Base-by-base conservation (phyloP, 345 rosid species). In the Punica granatum region DNA sequence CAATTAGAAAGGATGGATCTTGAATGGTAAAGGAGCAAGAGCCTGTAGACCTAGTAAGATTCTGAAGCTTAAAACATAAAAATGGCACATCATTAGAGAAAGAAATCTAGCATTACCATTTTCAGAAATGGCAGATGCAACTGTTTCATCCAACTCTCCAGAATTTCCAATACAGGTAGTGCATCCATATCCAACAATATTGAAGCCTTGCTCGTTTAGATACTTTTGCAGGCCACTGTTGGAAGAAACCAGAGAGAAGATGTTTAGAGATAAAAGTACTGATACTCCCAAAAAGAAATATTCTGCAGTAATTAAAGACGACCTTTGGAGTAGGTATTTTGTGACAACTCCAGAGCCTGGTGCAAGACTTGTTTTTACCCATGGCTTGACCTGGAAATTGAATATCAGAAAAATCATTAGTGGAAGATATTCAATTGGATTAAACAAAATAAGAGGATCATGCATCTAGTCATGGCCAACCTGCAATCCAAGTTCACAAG, bases 321-420 rank as follows among this genome's bases (percentile, higher is more conserved):
- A 88, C 99, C 99, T 94, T 77, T 85, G 67, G 60, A 77, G 77
- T 62, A 94, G 81, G 81, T 94, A 94, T 80, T 94, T 86, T 67
- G 92, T 94, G 71, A 91, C 99, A 79, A 94, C 99, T 73, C 99
- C 99, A 8, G 97, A 94, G 54, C 99, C 99, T 28, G 99, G 99
- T 13, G 97, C 99, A 80, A 94, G 99, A 82, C 99, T 94, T 63
- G 99, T 94, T 81, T 94, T 94, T 74, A 89, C 67, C 99, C 99
- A 94, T 68, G 99, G 95, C 76, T 89, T 89, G 69, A 94, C 98
- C 99, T 94, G 82, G 63, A 60, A 63, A 76, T 67, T 54, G 67
- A 67, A 61, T 65, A 67, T 59, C 25, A 63, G 54, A 56, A 12
- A 26, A 70, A 67, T 72, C 33, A 67, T 70, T 60, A 58, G 18